Evolutionary conservation across 441 rosid genomes (phyloP).

Genomic region (Erodium moschatum): DNA sequence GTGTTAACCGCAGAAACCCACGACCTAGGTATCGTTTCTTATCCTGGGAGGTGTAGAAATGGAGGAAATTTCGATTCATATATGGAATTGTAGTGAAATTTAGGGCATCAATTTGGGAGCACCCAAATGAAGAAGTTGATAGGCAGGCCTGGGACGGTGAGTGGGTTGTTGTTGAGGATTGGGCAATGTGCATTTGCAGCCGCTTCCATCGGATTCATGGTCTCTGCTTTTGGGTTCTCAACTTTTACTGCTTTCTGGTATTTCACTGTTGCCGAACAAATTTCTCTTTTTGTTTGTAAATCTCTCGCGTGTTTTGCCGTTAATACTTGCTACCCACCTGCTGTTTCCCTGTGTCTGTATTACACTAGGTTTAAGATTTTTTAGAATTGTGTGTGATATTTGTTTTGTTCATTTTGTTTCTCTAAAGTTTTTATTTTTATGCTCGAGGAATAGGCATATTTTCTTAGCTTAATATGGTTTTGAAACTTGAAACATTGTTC

Average conservation of each 20-base stretch:
- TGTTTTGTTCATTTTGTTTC: neutral
- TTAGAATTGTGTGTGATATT: neutral
- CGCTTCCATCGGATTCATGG: slow-evolving; percentile 68
- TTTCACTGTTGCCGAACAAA: neutral
- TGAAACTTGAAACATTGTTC: neutral
- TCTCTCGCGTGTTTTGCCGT: neutral
- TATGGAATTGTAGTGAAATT: neutral
- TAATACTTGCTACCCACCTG: neutral
- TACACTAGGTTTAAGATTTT: neutral
- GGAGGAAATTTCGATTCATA: neutral
- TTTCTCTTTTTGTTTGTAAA: neutral
- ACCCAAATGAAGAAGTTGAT: slow-evolving; percentile 50
- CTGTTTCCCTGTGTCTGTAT: too few relatives aligned
- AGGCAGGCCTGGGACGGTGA: slow-evolving; percentile 77
- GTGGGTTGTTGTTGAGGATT: slow-evolving; percentile 57
- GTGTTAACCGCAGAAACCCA: neutral
- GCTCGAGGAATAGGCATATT: too few relatives aligned
- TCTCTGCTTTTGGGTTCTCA: slow-evolving; percentile 48
- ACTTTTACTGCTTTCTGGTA: slow-evolving; percentile 87
- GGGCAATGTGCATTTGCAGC: slow-evolving; percentile 74
- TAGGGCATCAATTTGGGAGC: slow-evolving; percentile 18
- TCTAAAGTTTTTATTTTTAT: neutral
- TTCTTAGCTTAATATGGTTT: too few relatives aligned
- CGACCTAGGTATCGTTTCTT: neutral
- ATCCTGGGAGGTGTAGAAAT: neutral